Evolutionary conservation across 805 yeast species (phyloP), one percentile per base, ranked within the genome.

Genomic region (Kodamaea kakaduensis): DNA sequence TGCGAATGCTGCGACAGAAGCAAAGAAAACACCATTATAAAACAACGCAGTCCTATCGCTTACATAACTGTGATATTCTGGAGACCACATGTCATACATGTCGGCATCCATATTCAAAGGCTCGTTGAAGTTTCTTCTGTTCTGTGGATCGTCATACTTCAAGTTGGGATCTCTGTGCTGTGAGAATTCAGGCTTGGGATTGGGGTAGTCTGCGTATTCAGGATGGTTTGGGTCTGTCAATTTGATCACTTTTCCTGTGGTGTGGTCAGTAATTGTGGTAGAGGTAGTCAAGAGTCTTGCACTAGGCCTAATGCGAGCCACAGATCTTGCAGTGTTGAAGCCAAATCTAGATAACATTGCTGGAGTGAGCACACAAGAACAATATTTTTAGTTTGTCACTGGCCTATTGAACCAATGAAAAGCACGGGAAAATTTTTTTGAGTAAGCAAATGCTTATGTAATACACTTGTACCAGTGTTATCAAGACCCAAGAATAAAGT

Each of bases 31-130:
- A n/a, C 61, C 62, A 44, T 78, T 73, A 56, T 76, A 76, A 47
- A 60, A 69, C 35, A 78, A 57, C 1, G 95, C 94, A 20, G 75
- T 71, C 30, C 59, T 53, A 58, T 83, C 81, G 25, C 73, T 63
- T 21, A 78, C 82, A 24, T 67, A 57, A 47, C 78, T 77, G 56
- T 69, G 77, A 52, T 78, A 73, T 52, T 85, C 94, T 9, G 95
- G 93, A 6, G 95, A 75, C 95, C 95, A 85, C 70, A 84, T 72
- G 58, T 85, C 89, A 52, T 79, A 69, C 58, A 75, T 64, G 52
- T 85, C 95, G 46, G 80, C 83, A 49, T 79, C 76, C 37, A 78
- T 76, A 55, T 78, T 79, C 45, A 84, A 58, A 18, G 87, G 84
- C 43, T 85, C 88, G 45, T 76, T 73, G 45, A 75, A 68, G 67